Evolutionary conservation across 768 basidiomycete genomes (phyloP).

Genomic region (Serendipita sp.): DNA sequence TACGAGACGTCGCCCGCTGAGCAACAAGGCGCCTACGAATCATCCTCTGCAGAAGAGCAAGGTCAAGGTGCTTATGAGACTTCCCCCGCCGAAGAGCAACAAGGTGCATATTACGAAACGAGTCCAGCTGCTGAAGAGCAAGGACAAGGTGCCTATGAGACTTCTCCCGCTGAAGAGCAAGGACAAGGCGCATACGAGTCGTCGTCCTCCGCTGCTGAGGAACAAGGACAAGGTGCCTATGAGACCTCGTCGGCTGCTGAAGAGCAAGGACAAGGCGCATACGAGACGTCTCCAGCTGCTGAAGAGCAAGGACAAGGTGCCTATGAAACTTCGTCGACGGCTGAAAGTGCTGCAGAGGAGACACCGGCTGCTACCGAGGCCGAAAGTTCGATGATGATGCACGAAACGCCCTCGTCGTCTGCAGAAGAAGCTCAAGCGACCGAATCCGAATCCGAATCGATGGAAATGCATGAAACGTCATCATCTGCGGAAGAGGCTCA

Average conservation of each 20-base stretch:
- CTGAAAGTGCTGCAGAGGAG: background rate
- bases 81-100: background rate
- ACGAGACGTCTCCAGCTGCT: background rate
- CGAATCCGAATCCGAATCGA: background rate
- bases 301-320: background rate
- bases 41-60: background rate
- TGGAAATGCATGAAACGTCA: background rate
- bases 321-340: background rate
- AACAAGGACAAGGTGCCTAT: background rate
- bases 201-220: background rate
- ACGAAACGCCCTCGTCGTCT: background rate
- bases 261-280: background rate
- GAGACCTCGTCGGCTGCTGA: background rate
- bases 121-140: background rate
- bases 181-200: background rate
- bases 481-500: background rate
- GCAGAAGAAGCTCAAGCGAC: background rate
- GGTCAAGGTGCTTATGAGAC: no score
- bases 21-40: background rate
- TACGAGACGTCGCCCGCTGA: background rate
- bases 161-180: background rate
- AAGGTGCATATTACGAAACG: background rate
- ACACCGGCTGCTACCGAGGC: background rate
- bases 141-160: background rate
- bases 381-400: background rate